Evolutionary conservation across 371 early-diverging fungal species (phyloP).

Genomic region (Dinochytrium kinnereticum): DNA sequence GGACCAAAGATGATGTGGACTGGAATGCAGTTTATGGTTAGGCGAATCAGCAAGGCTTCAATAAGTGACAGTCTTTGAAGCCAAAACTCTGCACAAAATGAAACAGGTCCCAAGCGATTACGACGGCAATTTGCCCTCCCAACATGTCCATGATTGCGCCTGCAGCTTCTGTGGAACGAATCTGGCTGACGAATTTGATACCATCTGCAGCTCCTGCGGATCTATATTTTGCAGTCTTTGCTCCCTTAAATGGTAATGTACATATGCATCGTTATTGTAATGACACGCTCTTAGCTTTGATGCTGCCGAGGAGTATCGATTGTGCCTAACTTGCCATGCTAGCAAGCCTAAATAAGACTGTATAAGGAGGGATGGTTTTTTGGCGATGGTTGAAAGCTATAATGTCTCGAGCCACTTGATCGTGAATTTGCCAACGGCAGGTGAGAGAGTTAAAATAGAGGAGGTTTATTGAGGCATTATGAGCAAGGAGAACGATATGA

Average conservation of each 20-base stretch:
- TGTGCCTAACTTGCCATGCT: slow-evolving; percentile 14
- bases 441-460: not conserved
- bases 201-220: not conserved
- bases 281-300: not conserved
- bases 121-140: not conserved
- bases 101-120: not conserved
- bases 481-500: too few relatives aligned
- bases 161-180: slow-evolving; percentile 10
- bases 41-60: not conserved
- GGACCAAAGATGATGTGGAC: slow-evolving; percentile 7
- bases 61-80: not conserved
- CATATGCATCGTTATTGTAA: not conserved
- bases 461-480: not conserved
- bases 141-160: not conserved
- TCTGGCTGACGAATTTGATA: not conserved
- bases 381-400: too few relatives aligned
- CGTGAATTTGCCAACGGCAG: too few relatives aligned
- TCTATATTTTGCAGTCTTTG: not conserved
- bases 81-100: not conserved
- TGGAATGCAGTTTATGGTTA: slow-evolving; percentile 11
- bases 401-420: too few relatives aligned
- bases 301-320: not conserved
- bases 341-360: not conserved
- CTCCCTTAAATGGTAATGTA: slow-evolving; percentile 10
- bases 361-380: not conserved